Evolutionary conservation across 169 alveolate species (phyloP).

Genomic region (Amoebophrya sp.): DNA sequence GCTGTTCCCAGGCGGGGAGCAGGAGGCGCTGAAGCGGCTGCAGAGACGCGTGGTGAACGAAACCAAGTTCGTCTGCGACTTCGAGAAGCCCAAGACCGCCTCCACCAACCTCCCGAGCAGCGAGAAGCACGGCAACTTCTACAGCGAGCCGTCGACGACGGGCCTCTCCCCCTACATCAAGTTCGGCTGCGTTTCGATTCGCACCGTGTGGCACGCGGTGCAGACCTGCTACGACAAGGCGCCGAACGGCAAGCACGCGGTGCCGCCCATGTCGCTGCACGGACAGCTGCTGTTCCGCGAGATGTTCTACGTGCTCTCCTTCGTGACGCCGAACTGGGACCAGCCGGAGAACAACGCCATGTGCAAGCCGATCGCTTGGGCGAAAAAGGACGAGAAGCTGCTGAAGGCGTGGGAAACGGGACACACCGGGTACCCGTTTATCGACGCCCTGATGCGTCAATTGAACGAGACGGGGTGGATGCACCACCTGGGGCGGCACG

Average conservation of each 20-base stretch:
- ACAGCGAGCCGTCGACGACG: background rate
- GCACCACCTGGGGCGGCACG: conserved; percentile 39
- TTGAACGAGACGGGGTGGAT: conserved; percentile 35
- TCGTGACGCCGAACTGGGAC: background rate
- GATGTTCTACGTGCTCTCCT: background rate
- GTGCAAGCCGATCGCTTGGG: conserved; percentile 3
- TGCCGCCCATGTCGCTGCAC: background rate
- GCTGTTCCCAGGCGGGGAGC: background rate
- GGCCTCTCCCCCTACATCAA: background rate
- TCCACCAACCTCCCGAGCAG: background rate
- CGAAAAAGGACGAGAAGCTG: background rate
- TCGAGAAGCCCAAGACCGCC: background rate
- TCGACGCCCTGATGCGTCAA: conserved; percentile 41
- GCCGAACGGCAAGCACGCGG: background rate
- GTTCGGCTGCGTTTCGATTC: background rate
- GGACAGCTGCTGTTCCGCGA: background rate
- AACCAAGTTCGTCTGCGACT: background rate
- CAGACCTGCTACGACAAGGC: background rate
- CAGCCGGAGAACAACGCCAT: background rate
- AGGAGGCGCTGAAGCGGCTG: background rate
- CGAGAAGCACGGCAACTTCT: background rate
- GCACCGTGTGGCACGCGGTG: background rate
- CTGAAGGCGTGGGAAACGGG: conserved; percentile 33
- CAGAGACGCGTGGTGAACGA: background rate
- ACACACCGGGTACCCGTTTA: conserved; percentile 38